phyloP scores from a whole-genome alignment of 192 early-diverging fungal species.

The Podila horticola region DNA sequence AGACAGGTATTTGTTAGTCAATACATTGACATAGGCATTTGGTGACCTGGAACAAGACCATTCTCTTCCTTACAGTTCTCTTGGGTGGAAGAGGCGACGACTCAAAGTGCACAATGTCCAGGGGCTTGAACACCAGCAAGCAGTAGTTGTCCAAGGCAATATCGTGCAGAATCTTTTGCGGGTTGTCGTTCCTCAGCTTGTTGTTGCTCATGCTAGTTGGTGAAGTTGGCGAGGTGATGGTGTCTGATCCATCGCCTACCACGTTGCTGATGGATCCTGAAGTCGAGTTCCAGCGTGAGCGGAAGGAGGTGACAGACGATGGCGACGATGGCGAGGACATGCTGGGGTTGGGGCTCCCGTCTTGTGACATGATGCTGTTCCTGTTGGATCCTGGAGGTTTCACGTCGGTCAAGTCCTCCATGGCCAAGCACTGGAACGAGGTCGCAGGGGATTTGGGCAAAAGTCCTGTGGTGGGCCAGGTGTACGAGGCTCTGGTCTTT shows the following conservation, averaged over 20 bases:
- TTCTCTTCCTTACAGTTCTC: slow-evolving; percentile 53
- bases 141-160: slow-evolving; percentile 82
- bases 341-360: slow-evolving; percentile 21
- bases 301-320: slow-evolving; percentile 43
- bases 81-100: slow-evolving; percentile 60
- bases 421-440: slow-evolving; percentile 67
- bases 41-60: background rate
- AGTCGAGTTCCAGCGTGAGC: slow-evolving; percentile 34
- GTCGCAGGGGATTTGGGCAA: slow-evolving; percentile 52
- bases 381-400: slow-evolving; percentile 3
- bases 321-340: slow-evolving; percentile 47
- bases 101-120: slow-evolving; percentile 69
- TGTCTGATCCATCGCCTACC: background rate
- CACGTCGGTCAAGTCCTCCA: slow-evolving; percentile 58
- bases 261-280: background rate
- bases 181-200: slow-evolving; percentile 54
- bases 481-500: slow-evolving; percentile 69
- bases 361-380: slow-evolving; percentile 45
- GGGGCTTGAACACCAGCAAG: slow-evolving; percentile 73
- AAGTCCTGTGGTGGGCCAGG: slow-evolving; percentile 76
- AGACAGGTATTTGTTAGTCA: background rate
- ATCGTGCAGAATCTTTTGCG: slow-evolving; percentile 69
- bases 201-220: slow-evolving; percentile 5
- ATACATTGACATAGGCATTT: background rate
- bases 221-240: slow-evolving; percentile 5